phyloP scores from a whole-genome alignment of 1,139 yeast species.

The Waltiozyma sp. region DNA sequence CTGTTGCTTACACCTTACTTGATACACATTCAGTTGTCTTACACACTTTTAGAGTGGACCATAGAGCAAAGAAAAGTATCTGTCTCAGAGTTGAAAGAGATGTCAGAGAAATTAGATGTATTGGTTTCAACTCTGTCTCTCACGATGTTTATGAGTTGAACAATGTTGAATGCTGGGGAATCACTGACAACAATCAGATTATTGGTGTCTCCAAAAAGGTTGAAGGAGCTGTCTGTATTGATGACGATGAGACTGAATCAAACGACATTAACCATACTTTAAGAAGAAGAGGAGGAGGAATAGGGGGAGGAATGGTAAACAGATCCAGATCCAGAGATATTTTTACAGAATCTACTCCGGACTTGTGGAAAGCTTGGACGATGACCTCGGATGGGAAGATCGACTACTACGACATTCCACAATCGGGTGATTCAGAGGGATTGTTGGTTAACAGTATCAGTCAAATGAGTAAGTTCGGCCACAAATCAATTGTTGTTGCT shows the following conservation, averaged over 20 bases:
- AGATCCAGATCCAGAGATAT: background rate
- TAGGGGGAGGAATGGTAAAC: background rate
- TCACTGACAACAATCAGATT: conserved; percentile 65
- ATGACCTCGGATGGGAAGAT: conserved; percentile 56
- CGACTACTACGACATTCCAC: conserved; percentile 51
- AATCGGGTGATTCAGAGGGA: conserved; percentile 27
- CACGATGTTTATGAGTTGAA: conserved; percentile 63
- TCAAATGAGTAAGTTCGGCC: conserved; percentile 57
- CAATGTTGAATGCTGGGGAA: conserved; percentile 64
- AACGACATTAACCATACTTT: conserved; percentile 1
- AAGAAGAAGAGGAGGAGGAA: conserved; percentile 11
- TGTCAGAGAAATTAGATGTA: conserved; percentile 80
- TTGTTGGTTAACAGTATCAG: conserved; percentile 39
- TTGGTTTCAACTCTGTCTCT: conserved; percentile 66
- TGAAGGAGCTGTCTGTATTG: conserved; percentile 8
- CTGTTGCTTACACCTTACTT: conserved; percentile 57
- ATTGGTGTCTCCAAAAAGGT: conserved; percentile 54
- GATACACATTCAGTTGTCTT: conserved; percentile 49
- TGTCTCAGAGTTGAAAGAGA: conserved; percentile 88
- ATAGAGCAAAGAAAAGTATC: conserved; percentile 66
- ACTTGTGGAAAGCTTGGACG: conserved; percentile 74
- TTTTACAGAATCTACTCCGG: conserved; percentile 7
- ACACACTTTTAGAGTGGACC: conserved; percentile 65
- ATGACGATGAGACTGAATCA: background rate
- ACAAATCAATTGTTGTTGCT: conserved; percentile 62